These are phyloP conservation scores for Phytophthora lateralis DNA, from an alignment of 352 stramenopile genomes.

Conservation along the genomic window DNA sequence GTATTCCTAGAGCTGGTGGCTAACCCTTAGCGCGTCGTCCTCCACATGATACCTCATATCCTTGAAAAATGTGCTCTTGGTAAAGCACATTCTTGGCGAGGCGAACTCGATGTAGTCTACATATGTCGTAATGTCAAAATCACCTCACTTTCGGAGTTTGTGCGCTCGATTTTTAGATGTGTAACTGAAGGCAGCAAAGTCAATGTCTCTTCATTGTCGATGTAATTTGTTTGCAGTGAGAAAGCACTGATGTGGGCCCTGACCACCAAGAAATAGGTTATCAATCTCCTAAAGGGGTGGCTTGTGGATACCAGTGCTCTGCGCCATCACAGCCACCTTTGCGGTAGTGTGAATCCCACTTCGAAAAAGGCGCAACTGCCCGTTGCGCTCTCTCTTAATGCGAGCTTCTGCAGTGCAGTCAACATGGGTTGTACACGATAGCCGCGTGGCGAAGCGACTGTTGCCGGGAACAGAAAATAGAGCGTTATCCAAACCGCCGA, in stretches of 20 bases:
- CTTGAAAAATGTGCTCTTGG: not conserved
- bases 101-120: conserved; percentile 7
- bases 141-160: conserved; percentile 1
- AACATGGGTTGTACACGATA: not conserved
- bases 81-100: not conserved
- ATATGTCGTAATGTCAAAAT: conserved; percentile 5
- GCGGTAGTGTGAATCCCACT: conserved; percentile 2
- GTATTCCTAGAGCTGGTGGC: not conserved
- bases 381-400: not conserved
- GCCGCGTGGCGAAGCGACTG: not conserved
- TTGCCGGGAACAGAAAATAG: not conserved
- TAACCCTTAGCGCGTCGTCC: not conserved
- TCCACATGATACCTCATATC: not conserved
- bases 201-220: not conserved
- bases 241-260: not conserved
- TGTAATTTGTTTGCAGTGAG: not conserved
- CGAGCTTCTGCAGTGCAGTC: not conserved
- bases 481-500: not conserved
- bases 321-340: not conserved
- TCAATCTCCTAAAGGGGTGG: not conserved
- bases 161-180: conserved; percentile 7
- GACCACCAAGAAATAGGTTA: not conserved
- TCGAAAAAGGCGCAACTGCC: not conserved
- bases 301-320: not conserved
- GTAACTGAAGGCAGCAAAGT: not conserved